Conservation (phyloP, 805 yeast species). For the Metschnikowia gelsemii region DNA sequence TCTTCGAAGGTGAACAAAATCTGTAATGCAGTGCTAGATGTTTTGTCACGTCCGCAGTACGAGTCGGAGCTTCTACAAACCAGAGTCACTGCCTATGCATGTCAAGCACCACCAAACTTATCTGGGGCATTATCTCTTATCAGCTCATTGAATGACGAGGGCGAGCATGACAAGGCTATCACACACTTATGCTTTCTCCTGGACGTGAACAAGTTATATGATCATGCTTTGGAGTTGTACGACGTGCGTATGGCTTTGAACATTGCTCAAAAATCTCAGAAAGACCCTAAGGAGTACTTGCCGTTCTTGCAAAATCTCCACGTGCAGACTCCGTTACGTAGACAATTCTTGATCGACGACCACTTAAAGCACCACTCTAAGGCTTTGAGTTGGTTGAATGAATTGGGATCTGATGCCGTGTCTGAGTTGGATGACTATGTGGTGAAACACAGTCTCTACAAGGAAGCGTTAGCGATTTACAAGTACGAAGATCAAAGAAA, state of each 20-base stretch:
- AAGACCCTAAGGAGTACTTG: constrained; percentile 94
- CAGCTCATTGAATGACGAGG: constrained; percentile 47
- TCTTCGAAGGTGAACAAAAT: constrained; percentile 68
- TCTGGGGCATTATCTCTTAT: constrained; percentile 70
- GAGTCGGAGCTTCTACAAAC: constrained; percentile 66
- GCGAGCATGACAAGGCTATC: constrained; percentile 55
- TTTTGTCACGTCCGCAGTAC: constrained; percentile 52
- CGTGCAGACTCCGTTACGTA: constrained; percentile 62
- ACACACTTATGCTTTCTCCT: constrained; percentile 87
- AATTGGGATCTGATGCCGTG: constrained; percentile 37
- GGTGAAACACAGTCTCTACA: constrained; percentile 65
- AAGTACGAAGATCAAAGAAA: constrained; percentile 56
- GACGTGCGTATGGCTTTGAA: constrained; percentile 76
- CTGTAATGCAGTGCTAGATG: constrained; percentile 66
- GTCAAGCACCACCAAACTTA: constrained; percentile 84
- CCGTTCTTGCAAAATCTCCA: constrained; percentile 86
- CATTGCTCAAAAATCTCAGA: constrained; percentile 94
- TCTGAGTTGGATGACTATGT: constrained; percentile 70
- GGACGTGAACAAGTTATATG: constrained; percentile 81
- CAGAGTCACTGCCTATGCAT: constrained; percentile 86
- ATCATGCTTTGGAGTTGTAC: constrained; percentile 76
- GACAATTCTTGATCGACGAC: constrained; percentile 76
- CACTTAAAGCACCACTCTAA: constrained; percentile 62
- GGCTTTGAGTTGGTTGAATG: constrained; percentile 67
- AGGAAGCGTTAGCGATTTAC: constrained; percentile 62